phyloP scores from a whole-genome alignment of 1,284 basidiomycete genomes.

The Austroboletus novae-zelandiae region DNA sequence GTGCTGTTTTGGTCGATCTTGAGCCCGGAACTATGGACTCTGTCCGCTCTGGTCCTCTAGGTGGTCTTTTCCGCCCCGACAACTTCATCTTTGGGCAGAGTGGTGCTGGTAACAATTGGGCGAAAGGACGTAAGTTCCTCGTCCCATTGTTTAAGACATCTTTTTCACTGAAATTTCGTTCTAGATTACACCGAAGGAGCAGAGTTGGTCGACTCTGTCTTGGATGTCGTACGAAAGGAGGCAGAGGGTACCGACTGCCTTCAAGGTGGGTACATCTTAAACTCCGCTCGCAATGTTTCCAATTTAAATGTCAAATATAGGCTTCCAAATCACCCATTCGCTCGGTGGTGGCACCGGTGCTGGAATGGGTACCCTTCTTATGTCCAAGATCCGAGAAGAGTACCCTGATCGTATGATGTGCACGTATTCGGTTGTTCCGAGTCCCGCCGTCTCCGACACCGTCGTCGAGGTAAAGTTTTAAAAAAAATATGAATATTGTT shows the following conservation, averaged over 20 bases:
- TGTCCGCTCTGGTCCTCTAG: constrained; percentile 82
- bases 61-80: constrained; percentile 90
- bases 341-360: constrained; percentile 97
- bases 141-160: background rate
- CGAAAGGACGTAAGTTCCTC: constrained; percentile 79
- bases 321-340: constrained; percentile 97
- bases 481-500: no score
- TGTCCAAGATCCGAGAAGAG: constrained; percentile 91
- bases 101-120: constrained; percentile 97
- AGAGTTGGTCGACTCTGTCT: constrained; percentile 91
- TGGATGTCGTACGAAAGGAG: constrained; percentile 88
- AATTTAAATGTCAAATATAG: constrained; percentile 32
- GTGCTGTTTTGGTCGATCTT: constrained; percentile 91
- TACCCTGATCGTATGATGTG: constrained; percentile 97
- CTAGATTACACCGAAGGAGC: constrained; percentile 92
- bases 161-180: background rate
- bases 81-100: constrained; percentile 91
- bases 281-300: background rate
- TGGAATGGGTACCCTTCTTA: constrained; percentile 88
- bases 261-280: constrained; percentile 58
- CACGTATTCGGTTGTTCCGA: constrained; percentile 94
- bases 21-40: constrained; percentile 98
- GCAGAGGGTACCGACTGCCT: constrained; percentile 91
- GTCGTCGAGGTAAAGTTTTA: constrained; percentile 76
- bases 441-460: constrained; percentile 96